Percentiles rank a stretch among this genome's conserved stretches.
phyloP scores from a whole-genome alignment of 805 yeast species.

The Torulaspora delbrueckii region DNA sequence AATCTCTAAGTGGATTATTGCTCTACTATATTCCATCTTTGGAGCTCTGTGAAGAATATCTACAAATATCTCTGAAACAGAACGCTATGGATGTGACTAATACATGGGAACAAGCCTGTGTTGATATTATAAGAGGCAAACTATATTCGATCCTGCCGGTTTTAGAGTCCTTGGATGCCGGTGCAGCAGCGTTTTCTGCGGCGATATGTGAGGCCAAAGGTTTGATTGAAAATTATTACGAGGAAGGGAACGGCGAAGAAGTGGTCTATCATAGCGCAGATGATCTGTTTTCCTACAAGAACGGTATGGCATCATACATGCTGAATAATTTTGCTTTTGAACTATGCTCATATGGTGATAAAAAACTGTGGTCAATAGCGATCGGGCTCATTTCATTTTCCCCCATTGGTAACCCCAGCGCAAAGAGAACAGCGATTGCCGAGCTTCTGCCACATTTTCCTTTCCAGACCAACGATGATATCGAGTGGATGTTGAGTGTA shows the following conservation, averaged over 20 bases:
- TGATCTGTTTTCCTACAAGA: constrained; percentile 33
- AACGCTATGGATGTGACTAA: constrained; percentile 38
- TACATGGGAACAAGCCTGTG: constrained; percentile 53
- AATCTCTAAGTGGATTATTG: constrained; percentile 51
- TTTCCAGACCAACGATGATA: constrained; percentile 64
- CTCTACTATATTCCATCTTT: constrained; percentile 56
- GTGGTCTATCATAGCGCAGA: constrained; percentile 2
- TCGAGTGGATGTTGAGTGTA: constrained; percentile 71
- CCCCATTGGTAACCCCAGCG: constrained; percentile 39
- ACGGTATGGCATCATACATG: constrained; percentile 44
- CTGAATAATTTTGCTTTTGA: constrained; percentile 31
- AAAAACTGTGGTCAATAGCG: constrained; percentile 59
- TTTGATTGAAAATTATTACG: constrained; percentile 40
- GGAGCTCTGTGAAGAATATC: constrained; percentile 40
- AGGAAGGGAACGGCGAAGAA: constrained; percentile 24
- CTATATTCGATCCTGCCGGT: constrained; percentile 53
- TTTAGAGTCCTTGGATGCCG: constrained; percentile 54
- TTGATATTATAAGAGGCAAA: constrained; percentile 52
- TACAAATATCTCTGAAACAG: constrained; percentile 34
- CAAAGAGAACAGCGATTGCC: constrained; percentile 39
- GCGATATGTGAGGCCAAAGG: constrained; percentile 63
- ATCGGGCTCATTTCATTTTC: constrained; percentile 55
- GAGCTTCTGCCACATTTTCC: constrained; percentile 57
- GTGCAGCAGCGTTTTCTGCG: constrained; percentile 60
- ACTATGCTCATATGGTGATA: constrained; percentile 34